Conservation (phyloP, 305 asterid species). For the Fraxinus nigra region DNA sequence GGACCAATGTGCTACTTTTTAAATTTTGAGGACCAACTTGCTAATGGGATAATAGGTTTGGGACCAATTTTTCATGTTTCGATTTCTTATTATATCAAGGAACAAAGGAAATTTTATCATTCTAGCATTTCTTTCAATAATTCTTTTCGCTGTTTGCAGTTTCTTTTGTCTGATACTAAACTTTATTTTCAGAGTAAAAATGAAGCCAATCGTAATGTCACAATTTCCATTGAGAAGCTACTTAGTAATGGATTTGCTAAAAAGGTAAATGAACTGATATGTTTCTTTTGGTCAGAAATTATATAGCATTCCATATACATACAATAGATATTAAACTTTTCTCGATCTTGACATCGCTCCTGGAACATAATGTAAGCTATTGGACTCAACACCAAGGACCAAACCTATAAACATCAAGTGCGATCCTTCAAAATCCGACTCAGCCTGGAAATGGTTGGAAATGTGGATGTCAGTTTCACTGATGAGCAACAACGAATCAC, state of each 20-base stretch:
- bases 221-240: constrained; percentile 71
- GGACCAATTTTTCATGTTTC: background rate
- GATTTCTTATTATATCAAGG: constrained; percentile 9
- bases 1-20: background rate
- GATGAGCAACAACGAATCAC: constrained; percentile 35
- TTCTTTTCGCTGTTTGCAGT: background rate
- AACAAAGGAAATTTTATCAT: constrained; percentile 12
- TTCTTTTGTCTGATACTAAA: constrained; percentile 18
- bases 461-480: constrained; percentile 86
- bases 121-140: constrained; percentile 3
- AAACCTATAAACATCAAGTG: constrained; percentile 72
- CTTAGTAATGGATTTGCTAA: constrained; percentile 82
- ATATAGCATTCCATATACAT: constrained; percentile 3
- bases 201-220: constrained; percentile 33
- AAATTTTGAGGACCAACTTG: constrained; percentile 1
- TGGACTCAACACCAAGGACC: constrained; percentile 71
- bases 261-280: constrained; percentile 55
- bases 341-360: constrained; percentile 20
- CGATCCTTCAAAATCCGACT: constrained; percentile 76
- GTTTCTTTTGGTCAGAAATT: constrained; percentile 16
- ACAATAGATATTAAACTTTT: background rate
- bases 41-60: background rate
- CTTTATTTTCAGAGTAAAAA: constrained; percentile 23
- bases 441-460: constrained; percentile 96
- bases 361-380: constrained; percentile 53